Percentiles rank a stretch among this genome's conserved stretches.
Evolutionary conservation across 192 early-diverging fungal genomes (phyloP).

Genomic region (Mortierella claussenii): DNA sequence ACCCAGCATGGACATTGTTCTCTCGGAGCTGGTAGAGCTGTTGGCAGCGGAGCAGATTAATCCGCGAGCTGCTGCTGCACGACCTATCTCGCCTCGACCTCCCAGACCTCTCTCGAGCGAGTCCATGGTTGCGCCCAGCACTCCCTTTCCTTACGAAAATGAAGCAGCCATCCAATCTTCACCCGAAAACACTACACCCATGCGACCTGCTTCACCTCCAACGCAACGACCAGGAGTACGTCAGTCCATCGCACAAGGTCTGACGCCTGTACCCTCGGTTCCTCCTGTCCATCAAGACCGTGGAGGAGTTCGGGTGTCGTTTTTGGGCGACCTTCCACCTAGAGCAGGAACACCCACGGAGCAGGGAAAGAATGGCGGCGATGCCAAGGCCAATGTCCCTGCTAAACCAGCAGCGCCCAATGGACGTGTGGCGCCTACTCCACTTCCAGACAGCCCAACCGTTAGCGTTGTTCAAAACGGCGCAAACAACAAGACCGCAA

Average conservation of each 20-base stretch:
- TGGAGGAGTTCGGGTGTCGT: constrained; percentile 24
- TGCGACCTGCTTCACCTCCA: constrained; percentile 32
- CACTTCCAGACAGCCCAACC: constrained; percentile 33
- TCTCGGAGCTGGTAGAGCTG: constrained; percentile 47
- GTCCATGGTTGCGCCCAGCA: constrained; percentile 41
- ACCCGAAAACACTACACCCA: constrained; percentile 31
- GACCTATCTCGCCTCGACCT: constrained; percentile 41
- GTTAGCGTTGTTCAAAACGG: not conserved
- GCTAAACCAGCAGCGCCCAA: too few species aligned
- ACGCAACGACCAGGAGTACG: constrained; percentile 12
- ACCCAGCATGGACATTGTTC: constrained; percentile 53
- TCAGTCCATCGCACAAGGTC: constrained; percentile 30
- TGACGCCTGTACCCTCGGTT: constrained; percentile 25
- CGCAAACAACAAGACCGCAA: not conserved
- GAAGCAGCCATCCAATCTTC: constrained; percentile 35
- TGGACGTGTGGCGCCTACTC: constrained; percentile 1
- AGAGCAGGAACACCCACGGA: constrained; percentile 19
- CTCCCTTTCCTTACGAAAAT: constrained; percentile 44
- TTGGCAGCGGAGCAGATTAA: constrained; percentile 46
- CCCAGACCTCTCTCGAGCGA: constrained; percentile 47
- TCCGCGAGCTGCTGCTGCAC: constrained; percentile 26
- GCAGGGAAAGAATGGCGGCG: not conserved
- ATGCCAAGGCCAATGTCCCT: not conserved
- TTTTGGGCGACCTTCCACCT: constrained; percentile 5
- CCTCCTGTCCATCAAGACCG: constrained; percentile 27